Conservation (phyloP, 2,329 filamentous ascomycete genomes). For the Monosporascus ibericus region DNA sequence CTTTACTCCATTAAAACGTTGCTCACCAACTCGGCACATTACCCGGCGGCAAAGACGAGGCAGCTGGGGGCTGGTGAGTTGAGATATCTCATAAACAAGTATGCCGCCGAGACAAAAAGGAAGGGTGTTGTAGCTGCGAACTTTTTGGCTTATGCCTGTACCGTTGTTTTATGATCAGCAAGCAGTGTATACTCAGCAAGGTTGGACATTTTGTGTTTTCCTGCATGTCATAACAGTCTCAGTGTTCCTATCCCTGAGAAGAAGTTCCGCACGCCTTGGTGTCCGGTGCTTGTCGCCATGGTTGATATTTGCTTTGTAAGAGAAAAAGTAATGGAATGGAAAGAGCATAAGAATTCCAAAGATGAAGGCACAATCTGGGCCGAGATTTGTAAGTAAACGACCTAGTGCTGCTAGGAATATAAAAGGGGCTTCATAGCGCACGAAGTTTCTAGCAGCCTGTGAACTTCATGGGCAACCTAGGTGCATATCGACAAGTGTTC, state of each 20-base stretch:
- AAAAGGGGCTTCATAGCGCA: background rate
- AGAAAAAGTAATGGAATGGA: background rate
- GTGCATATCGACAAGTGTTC: background rate
- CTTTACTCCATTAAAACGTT: too few species aligned
- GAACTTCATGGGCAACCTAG: background rate
- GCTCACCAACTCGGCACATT: too few species aligned
- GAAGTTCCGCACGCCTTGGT: too few species aligned
- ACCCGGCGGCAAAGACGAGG: too few species aligned
- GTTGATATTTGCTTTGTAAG: background rate
- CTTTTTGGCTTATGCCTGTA: too few species aligned
- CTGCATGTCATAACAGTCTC: too few species aligned
- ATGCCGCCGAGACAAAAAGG: background rate
- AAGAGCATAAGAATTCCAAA: background rate
- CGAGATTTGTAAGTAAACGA: background rate
- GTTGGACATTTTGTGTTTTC: background rate
- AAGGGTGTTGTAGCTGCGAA: too few species aligned
- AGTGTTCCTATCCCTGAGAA: too few species aligned
- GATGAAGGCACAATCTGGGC: background rate
- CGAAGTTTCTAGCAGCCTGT: background rate
- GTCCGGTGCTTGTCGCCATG: background rate
- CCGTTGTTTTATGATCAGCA: too few species aligned
- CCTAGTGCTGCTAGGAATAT: background rate
- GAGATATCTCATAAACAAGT: conserved; percentile 10
- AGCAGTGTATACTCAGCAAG: too few species aligned
- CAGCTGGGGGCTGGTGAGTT: too few species aligned